phyloP scores from a whole-genome alignment of 805 yeast species.

The Metschnikowia noctiluminum region DNA sequence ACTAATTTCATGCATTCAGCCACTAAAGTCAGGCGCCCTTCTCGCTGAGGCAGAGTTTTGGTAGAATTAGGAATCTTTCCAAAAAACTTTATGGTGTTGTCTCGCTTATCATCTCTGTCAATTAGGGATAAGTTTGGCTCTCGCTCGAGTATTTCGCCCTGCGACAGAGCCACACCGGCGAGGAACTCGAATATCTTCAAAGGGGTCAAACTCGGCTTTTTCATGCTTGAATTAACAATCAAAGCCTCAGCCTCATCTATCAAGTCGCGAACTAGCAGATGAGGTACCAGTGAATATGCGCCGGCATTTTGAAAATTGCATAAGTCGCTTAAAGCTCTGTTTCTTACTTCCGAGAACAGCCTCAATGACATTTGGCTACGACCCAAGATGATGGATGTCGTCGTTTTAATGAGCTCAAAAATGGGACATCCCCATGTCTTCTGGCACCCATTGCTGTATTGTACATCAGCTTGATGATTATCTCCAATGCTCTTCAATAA shows the following conservation, averaged over 20 bases:
- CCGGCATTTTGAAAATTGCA: not conserved
- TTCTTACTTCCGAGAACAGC: not conserved
- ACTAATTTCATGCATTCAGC: conserved; percentile 12
- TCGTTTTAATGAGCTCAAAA: not conserved
- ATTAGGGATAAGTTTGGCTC: too few relatives aligned
- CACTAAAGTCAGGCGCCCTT: too few relatives aligned
- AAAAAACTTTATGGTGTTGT: too few relatives aligned
- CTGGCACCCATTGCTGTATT: not conserved
- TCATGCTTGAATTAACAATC: not conserved
- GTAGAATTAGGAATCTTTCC: too few relatives aligned
- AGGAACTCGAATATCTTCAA: too few relatives aligned
- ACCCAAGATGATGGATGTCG: not conserved
- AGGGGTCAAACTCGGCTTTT: not conserved
- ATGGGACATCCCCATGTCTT: conserved; percentile 4
- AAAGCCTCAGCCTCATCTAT: conserved; percentile 1
- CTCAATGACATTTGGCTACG: not conserved
- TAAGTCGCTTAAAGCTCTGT: not conserved
- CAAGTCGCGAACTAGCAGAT: conserved; percentile 4
- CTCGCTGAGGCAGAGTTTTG: too few relatives aligned
- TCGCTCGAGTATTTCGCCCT: too few relatives aligned
- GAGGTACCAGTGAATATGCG: not conserved
- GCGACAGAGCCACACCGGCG: too few relatives aligned
- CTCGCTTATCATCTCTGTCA: too few relatives aligned
- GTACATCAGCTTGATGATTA: conserved; percentile 2
- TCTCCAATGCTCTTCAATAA: conserved; percentile 16